Evolutionary conservation across 495 filamentous ascomycete species (phyloP).

Genomic region (Podospora australis): DNA sequence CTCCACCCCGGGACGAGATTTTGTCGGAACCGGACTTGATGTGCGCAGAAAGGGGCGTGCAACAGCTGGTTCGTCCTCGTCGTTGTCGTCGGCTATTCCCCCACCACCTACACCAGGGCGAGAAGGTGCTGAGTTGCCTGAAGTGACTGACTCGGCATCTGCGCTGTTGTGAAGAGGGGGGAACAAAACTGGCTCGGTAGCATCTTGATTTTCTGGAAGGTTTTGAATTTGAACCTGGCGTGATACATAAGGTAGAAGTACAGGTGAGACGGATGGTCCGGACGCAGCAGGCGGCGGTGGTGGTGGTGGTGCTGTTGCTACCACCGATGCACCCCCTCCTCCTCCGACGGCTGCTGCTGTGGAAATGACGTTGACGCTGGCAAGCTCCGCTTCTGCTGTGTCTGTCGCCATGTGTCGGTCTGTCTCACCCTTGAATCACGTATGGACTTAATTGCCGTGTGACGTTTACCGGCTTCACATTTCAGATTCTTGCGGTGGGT

Average conservation of each 20-base stretch:
- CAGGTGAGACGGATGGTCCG: neutral
- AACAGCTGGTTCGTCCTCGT: slow-evolving; percentile 59
- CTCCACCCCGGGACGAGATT: slow-evolving; percentile 18
- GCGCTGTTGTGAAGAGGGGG: slow-evolving; percentile 40
- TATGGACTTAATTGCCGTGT: neutral
- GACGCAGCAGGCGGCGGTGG: neutral
- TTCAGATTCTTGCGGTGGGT: no score
- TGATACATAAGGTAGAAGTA: no score
- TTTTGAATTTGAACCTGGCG: neutral
- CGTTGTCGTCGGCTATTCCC: slow-evolving; percentile 45
- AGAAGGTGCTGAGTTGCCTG: slow-evolving; percentile 12
- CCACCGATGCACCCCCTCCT: no score
- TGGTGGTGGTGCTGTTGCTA: neutral
- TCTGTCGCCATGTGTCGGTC: slow-evolving; percentile 12
- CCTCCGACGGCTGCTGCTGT: neutral
- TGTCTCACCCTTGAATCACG: neutral
- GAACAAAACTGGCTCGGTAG: slow-evolving; percentile 22
- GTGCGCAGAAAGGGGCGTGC: slow-evolving; percentile 59
- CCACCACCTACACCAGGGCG: slow-evolving; percentile 23
- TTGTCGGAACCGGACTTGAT: slow-evolving; percentile 46
- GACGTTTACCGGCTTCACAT: neutral
- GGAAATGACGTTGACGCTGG: slow-evolving; percentile 6
- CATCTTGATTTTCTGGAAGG: no score
- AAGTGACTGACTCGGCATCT: slow-evolving; percentile 21
- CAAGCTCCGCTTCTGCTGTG: slow-evolving; percentile 14